Base-by-base conservation (phyloP, 2,329 filamentous ascomycete species). In the Phoma herbarum region DNA sequence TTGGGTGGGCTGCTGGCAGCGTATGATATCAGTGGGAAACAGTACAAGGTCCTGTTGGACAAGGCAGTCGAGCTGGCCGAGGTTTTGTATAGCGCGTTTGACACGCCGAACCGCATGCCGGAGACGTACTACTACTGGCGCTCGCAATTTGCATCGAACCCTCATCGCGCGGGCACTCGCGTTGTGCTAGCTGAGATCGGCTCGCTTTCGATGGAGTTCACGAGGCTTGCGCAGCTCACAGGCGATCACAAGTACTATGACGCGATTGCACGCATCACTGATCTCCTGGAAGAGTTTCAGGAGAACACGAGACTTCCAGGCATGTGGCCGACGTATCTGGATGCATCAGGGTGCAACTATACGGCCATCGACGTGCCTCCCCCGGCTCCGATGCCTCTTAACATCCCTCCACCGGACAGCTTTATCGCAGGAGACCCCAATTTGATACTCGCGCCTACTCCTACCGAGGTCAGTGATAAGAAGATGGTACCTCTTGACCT, bases 1-100 rank as follows among this genome's bases (percentile, higher is more conserved):
- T 81, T 91, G 0, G 89, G 89, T 14, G 88, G 89, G 1, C 82
- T 91, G 53, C 69, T 91, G 54, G 84, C 86, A n/a, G 88, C 89
- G 0, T 90, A 90, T 69, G 89, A 91, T 69, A 73, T 91, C 22
- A 90, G 86, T 66, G 80, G 79, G 31, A 81, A 81, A 53, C 78
- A 82, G 57, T 77, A 82, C 59, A 71, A 72, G 25, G 78, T 79
- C n/a, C 74, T 90, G 52, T 78, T 90, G 37, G 77, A 77, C 39
- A 90, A 90, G 72, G 87, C 88, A 1, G 78, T 80, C 1, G 86
- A 90, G 75, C 79, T 90, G 11, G 88, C 84, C 20, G 84, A 88
- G 57, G 76, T 90, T 69, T 78, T 91, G 23, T 87, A 90, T 70
- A 83, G 84, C 23, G 86, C 86, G 1, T 90, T 90, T 65, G 88